Conservation (phyloP, 2,329 filamentous ascomycete species). For the Ophiostoma pallidulum region DNA sequence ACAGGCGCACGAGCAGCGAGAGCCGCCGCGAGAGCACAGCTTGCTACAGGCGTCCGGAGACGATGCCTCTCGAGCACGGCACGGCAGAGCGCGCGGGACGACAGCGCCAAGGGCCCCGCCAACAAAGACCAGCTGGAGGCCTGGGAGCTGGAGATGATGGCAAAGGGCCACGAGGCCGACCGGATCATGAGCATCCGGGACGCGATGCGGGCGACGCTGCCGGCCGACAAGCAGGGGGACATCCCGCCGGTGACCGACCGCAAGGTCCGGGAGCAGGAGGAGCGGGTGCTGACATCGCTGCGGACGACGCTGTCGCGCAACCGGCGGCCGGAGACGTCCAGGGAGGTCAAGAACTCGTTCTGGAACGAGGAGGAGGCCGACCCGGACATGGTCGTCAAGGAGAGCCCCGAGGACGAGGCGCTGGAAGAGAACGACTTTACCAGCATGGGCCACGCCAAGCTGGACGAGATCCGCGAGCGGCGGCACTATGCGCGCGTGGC, state of each 20-base stretch:
- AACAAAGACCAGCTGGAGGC: conserved; percentile 13
- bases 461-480: conserved; percentile 81
- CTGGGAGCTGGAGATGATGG: conserved; percentile 14
- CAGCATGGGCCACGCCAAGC: conserved; percentile 70
- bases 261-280: neutral
- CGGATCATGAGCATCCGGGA: conserved; percentile 3
- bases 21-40: neutral
- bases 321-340: neutral
- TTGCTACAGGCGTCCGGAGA: neutral
- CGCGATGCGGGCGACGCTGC: conserved; percentile 1
- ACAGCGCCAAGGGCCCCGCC: neutral
- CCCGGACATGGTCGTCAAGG: conserved; percentile 37
- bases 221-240: neutral
- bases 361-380: conserved; percentile 43
- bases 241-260: no score
- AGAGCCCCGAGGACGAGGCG: conserved; percentile 51
- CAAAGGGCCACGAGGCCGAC: neutral
- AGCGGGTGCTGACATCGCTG: conserved; percentile 2
- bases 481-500: conserved; percentile 79
- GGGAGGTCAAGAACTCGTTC: conserved; percentile 26
- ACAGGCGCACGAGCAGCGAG: neutral
- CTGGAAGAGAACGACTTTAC: conserved; percentile 81
- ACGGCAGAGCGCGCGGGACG: neutral
- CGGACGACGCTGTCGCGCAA: neutral
- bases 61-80: conserved; percentile 11